phyloP scores from a whole-genome alignment of 2,329 filamentous ascomycete species.

The Botryotinia globosa region DNA sequence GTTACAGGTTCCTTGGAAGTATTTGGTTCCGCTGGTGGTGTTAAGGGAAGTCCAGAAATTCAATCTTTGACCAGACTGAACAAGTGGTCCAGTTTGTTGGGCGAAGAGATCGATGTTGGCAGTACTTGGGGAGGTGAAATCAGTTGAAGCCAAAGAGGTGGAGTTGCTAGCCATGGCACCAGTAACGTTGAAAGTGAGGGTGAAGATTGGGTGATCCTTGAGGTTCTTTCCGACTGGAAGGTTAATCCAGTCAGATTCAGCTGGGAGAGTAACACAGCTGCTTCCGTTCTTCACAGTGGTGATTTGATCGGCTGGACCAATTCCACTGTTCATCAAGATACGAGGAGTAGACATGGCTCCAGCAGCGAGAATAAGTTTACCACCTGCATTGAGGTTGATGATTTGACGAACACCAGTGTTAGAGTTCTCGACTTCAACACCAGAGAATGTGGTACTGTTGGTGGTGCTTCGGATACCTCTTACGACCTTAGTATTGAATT shows the following conservation, averaged over 20 bases:
- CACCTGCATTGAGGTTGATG: slow-evolving; percentile 36
- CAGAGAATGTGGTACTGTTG: slow-evolving; percentile 57
- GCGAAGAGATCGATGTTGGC: slow-evolving; percentile 36
- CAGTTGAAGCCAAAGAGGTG: slow-evolving; percentile 27
- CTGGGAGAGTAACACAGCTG: slow-evolving; percentile 42
- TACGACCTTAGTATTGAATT: slow-evolving; percentile 61
- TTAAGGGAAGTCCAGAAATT: slow-evolving; percentile 20
- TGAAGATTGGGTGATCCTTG: slow-evolving; percentile 53
- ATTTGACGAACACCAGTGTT: slow-evolving; percentile 37
- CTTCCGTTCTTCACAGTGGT: slow-evolving; percentile 32
- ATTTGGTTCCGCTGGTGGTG: slow-evolving; percentile 12
- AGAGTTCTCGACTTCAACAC: slow-evolving; percentile 50
- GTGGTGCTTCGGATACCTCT: slow-evolving; percentile 54
- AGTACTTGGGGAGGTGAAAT: slow-evolving; percentile 46
- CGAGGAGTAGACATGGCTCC: slow-evolving; percentile 32
- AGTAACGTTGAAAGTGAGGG: slow-evolving; percentile 29
- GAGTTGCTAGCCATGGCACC: slow-evolving; percentile 3
- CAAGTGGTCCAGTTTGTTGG: slow-evolving; percentile 4
- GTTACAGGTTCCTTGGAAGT: slow-evolving; percentile 20
- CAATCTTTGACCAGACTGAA: slow-evolving; percentile 14
- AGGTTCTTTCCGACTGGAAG: slow-evolving; percentile 58
- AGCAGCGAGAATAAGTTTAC: slow-evolving; percentile 31
- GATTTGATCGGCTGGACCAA: slow-evolving; percentile 41
- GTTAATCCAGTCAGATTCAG: slow-evolving; percentile 51
- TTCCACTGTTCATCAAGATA: slow-evolving; percentile 35